Percentiles rank a stretch among this genome's conserved stretches.
Conservation (phyloP, 352 stramenopile species). For the Phytopythium helicoides region DNA sequence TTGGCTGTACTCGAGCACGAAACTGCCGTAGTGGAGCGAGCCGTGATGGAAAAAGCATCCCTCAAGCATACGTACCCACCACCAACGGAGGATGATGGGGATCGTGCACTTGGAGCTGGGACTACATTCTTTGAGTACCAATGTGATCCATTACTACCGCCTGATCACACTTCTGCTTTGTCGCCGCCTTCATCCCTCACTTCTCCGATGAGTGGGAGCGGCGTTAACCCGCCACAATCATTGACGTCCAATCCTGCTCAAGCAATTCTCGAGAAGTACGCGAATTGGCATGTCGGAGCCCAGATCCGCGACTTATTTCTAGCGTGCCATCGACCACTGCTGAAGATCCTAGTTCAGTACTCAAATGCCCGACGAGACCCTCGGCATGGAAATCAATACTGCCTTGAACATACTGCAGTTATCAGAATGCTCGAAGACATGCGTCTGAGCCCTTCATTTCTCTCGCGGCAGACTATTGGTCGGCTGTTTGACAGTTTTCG, state of each 20-base stretch:
- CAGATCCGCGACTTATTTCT: conserved; percentile 68
- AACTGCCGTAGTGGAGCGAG: conserved; percentile 70
- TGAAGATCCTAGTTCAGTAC: conserved; percentile 57
- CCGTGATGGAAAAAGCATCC: conserved; percentile 78
- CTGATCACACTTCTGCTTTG: conserved; percentile 12
- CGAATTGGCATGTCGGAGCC: conserved; percentile 45
- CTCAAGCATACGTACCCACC: conserved; percentile 63
- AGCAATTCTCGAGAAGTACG: conserved; percentile 23
- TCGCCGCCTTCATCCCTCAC: background rate
- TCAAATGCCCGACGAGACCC: conserved; percentile 38
- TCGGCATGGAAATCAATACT: conserved; percentile 45
- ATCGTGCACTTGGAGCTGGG: conserved; percentile 11
- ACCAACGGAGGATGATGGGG: conserved; percentile 6
- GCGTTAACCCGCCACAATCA: background rate
- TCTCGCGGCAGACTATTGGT: conserved; percentile 50
- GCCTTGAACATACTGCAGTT: conserved; percentile 31
- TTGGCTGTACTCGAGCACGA: conserved; percentile 76
- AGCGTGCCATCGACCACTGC: conserved; percentile 44
- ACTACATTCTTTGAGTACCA: conserved; percentile 62
- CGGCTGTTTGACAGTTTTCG: conserved; percentile 41
- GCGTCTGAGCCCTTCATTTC: conserved; percentile 50
- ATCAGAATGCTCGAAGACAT: conserved; percentile 60
- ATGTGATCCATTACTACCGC: conserved; percentile 54
- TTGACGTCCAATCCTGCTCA: background rate
- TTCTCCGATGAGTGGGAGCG: background rate